Evolutionary conservation across 2,329 filamentous ascomycete species (phyloP), one percentile per base, ranked within the genome.

Genomic region (Grosmannia huntii): DNA sequence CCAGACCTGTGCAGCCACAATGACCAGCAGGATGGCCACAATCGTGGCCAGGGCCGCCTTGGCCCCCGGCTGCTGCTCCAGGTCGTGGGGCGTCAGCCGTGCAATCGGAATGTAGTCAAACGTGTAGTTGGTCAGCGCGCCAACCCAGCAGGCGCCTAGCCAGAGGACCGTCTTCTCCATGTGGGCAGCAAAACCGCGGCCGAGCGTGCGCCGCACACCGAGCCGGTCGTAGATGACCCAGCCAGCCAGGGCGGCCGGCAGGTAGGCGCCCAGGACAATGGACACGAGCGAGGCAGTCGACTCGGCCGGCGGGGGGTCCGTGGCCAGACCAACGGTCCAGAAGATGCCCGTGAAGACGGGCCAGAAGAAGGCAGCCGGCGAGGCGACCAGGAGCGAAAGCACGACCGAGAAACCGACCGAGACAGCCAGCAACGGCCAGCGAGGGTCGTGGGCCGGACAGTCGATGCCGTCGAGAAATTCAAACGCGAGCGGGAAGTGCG

Each of bases 61-160:
- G 0, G 92, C 94, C 9, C 94, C 94, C 0, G 94, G 92, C 67
- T 99, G 90, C 64, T 90, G 86, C 53, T 86, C 75, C 50, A 99
- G 82, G 67, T 99, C 94, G 68, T 95, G 90, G 0, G 86, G 84
- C 10, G 89, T 97, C n/a, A 99, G 78, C 2, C 94, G 86, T 70
- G 90, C 84, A 63, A 99, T 94, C 0, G 94, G 94, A 61, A 99
- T 96, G 72, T 89, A 87, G 65, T 90, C 87, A 66, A 99, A 89
- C 0, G 94, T 97, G 71, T 96, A 95, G 72, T 97, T 97, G 67
- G 92, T 92, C 64, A 99, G 73, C 1, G 89, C 86, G 19, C 91
- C 94, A 46, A 96, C 83, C 87, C 95, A 99, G 67, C 87, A 90
- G 9, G 84, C 86, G 1, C 91, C 91, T 0, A 99, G 76, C 87